Evolutionary conservation across 208 protist genomes (phyloP).

Genomic region (Acanthamoeba sp.): DNA sequence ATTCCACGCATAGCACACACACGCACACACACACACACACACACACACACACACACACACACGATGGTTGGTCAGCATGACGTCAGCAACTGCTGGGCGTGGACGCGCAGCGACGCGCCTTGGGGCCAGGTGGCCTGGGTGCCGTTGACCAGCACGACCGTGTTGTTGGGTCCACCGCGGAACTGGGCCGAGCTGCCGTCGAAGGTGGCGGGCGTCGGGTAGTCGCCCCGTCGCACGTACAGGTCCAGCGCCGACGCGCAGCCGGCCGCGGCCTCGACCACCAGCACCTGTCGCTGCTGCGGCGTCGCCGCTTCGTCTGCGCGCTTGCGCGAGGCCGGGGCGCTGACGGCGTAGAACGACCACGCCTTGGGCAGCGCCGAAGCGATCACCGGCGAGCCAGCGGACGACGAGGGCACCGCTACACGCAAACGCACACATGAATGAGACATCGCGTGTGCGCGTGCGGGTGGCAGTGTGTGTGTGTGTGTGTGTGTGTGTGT

Average conservation of each 20-base stretch:
- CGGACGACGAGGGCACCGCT: background rate
- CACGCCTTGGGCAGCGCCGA: background rate
- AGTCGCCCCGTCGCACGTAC: background rate
- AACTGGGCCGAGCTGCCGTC: background rate
- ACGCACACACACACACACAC: too few species aligned
- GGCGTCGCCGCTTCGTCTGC: background rate
- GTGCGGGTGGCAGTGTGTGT: background rate
- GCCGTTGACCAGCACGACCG: constrained; percentile 9
- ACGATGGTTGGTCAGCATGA: too few species aligned
- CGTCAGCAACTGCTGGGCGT: background rate
- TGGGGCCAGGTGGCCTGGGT: background rate
- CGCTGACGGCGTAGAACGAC: constrained; percentile 19
- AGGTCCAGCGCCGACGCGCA: background rate
- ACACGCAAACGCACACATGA: background rate
- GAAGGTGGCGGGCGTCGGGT: background rate
- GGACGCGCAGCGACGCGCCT: background rate
- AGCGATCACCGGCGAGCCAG: background rate
- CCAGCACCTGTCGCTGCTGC: background rate
- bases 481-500: too few species aligned
- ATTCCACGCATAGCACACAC: too few species aligned
- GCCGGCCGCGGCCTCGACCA: background rate
- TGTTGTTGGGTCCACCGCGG: background rate
- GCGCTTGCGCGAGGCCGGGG: background rate
- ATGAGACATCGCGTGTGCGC: too few species aligned
- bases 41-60: too few species aligned